Evolutionary conservation across 805 yeast genomes (phyloP).

Genomic region (Spathaspora girioi): DNA sequence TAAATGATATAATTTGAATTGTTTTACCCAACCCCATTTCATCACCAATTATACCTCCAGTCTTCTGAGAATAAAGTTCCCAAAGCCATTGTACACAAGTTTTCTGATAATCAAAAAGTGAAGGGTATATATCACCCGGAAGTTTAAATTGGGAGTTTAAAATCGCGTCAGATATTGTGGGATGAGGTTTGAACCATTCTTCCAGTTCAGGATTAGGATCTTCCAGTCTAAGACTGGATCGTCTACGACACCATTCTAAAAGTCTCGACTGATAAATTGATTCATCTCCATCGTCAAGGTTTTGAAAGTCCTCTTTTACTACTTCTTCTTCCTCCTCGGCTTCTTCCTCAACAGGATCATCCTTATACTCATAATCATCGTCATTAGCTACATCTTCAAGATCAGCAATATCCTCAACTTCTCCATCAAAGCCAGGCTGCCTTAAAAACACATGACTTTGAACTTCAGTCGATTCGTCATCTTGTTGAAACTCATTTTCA

Average conservation of each 20-base stretch:
- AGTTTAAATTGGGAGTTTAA: slow-evolving; percentile 66
- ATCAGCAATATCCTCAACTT: slow-evolving; percentile 31
- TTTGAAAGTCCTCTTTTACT: slow-evolving; percentile 20
- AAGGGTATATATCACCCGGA: slow-evolving; percentile 88
- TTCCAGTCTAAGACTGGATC: slow-evolving; percentile 42
- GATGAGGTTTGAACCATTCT: slow-evolving; percentile 80
- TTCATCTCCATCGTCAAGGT: slow-evolving; percentile 83
- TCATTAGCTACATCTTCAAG: slow-evolving; percentile 21
- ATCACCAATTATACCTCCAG: slow-evolving; percentile 96
- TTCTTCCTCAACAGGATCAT: slow-evolving; percentile 9
- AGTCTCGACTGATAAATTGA: slow-evolving; percentile 56
- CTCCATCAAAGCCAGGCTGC: slow-evolving; percentile 45
- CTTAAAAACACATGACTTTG: slow-evolving; percentile 43
- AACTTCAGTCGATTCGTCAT: slow-evolving; percentile 5
- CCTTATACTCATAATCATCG: slow-evolving; percentile 9
- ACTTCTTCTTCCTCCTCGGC: slow-evolving; percentile 8
- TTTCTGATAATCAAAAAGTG: slow-evolving; percentile 87
- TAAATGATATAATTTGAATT: slow-evolving; percentile 83
- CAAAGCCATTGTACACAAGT: slow-evolving; percentile 98
- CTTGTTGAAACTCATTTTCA: slow-evolving; percentile 49
- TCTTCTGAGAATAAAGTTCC: slow-evolving; percentile 83
- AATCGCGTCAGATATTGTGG: slow-evolving; percentile 68
- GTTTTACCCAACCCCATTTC: slow-evolving; percentile 99
- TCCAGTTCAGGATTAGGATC: slow-evolving; percentile 16
- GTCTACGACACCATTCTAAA: slow-evolving; percentile 51